phyloP scores from a whole-genome alignment of 768 basidiomycete species.

The Serendipita vermifera region DNA sequence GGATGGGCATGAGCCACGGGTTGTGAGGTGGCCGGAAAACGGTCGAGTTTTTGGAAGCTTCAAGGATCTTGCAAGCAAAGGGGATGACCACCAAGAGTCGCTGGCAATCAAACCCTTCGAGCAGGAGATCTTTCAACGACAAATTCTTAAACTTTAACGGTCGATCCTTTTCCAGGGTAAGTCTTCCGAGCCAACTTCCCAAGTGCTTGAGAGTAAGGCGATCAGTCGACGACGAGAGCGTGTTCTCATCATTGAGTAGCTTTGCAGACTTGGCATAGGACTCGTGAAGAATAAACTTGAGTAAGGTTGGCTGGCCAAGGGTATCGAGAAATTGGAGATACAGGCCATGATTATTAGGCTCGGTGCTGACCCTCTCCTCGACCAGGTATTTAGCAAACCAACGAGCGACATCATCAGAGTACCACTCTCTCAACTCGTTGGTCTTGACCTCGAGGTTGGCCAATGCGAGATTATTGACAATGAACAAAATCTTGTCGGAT shows the following conservation, averaged over 20 bases:
- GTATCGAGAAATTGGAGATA: conserved; percentile 90
- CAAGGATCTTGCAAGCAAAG: conserved; percentile 94
- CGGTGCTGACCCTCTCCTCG: conserved; percentile 86
- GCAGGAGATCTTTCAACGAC: conserved; percentile 92
- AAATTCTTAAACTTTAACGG: conserved; percentile 89
- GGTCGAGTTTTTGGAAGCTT: conserved; percentile 75
- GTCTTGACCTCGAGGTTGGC: conserved; percentile 85
- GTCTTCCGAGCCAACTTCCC: conserved; percentile 84
- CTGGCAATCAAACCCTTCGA: conserved; percentile 89
- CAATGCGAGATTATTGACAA: conserved; percentile 93
- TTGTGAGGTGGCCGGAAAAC: conserved; percentile 87
- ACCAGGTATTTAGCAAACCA: conserved; percentile 99
- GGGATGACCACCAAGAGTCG: conserved; percentile 89
- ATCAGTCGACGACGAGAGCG: conserved; percentile 73
- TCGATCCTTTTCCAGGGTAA: conserved; percentile 83
- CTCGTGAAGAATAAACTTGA: conserved; percentile 80
- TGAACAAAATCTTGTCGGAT: conserved; percentile 91
- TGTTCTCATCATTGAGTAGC: conserved; percentile 84
- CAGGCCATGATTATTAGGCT: conserved; percentile 92
- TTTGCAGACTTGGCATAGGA: conserved; percentile 76
- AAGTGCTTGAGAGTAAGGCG: conserved; percentile 85
- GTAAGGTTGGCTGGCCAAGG: conserved; percentile 51
- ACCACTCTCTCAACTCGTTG: conserved; percentile 70
- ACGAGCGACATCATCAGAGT: conserved; percentile 68
- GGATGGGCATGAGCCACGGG: conserved; percentile 95